Base-by-base conservation (phyloP, 129 eudicot species). In the Helianthus tuberosus region DNA sequence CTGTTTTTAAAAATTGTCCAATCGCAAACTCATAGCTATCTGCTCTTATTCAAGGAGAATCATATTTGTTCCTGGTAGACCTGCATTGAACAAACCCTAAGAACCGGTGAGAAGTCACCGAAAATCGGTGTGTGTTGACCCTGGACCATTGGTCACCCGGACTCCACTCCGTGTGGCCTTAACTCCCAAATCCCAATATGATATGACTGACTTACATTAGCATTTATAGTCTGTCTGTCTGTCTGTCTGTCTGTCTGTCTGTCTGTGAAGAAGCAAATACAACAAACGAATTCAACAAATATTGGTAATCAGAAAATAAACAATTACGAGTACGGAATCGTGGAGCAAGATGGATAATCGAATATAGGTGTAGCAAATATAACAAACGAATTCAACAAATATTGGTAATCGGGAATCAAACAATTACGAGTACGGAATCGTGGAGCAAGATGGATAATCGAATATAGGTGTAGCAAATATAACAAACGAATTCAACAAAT, bases 21-120 rank as follows among this genome's bases (percentile, higher is more conserved):
- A 61, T 38, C 47, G 63, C 69, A 47, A 68, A 57, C 71, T 67
- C 88, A 87, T 83, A 73, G 83, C 84, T 73, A 77, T 52, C 72
- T 27, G 29, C 66, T 63, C 51, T 32, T 47, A 55, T 68, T 60
- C 73, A 64, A 46, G 58, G 50, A 27, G 49, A 57, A 49, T 72
- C 77, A 7, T 8, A 61, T 47, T 50, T 50, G 73, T 66, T 62
- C 76, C 51, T 44, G 15, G 53, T 63, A 71, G 47, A 66, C 85
- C 90, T 82, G 90, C 85, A 77, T 57, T 48, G 0, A 66, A 74
- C 54, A 60, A 73, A 46, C 41, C 32, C 32, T 27, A 27, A 27
- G 32, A 27, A 2, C 32, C 2, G 32, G 32, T 27, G 32, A 27
- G 32, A 27, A 27, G 32, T 27, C 32, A 27, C 32, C 2, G 2